phyloP scores from a whole-genome alignment of 345 rosid genomes.

The Eucalyptus cloeziana region DNA sequence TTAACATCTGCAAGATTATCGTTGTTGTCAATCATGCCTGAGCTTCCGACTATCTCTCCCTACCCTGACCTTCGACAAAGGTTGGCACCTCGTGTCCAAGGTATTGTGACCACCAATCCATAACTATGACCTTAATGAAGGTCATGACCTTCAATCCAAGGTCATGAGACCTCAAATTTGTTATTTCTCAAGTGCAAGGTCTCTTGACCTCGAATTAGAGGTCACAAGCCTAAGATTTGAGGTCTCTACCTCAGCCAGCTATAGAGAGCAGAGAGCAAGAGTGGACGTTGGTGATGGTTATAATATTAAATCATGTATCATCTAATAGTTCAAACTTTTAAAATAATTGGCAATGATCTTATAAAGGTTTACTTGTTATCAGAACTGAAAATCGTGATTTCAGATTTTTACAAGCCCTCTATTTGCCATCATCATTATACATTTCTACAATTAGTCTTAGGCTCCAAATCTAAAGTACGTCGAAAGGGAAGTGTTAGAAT shows the following conservation, averaged over 20 bases:
- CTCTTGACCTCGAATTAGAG: not conserved
- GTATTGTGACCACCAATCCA: not conserved
- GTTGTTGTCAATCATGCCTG: not conserved
- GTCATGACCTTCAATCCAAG: not conserved
- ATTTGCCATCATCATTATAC: not conserved
- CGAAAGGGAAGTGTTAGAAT: not conserved
- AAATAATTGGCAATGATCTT: not conserved
- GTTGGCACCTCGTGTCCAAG: not conserved
- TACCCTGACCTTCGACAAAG: not conserved
- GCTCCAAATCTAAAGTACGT: not conserved
- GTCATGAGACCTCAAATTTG: not conserved
- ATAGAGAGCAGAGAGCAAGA: not conserved
- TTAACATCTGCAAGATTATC: not conserved
- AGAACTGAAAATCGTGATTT: no score
- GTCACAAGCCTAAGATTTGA: not conserved
- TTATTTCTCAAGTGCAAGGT: not conserved
- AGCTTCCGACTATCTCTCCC: not conserved
- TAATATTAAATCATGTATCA: not conserved
- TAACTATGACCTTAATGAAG: not conserved
- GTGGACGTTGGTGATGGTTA: not conserved
- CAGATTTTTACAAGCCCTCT: not conserved
- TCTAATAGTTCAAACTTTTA: accelerated
- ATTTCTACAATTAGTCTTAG: not conserved
- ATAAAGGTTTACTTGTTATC: not conserved
- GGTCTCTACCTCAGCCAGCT: not conserved